Evolutionary conservation across 129 eudicot genomes (phyloP).

Genomic region (Saussurea involucrata): DNA sequence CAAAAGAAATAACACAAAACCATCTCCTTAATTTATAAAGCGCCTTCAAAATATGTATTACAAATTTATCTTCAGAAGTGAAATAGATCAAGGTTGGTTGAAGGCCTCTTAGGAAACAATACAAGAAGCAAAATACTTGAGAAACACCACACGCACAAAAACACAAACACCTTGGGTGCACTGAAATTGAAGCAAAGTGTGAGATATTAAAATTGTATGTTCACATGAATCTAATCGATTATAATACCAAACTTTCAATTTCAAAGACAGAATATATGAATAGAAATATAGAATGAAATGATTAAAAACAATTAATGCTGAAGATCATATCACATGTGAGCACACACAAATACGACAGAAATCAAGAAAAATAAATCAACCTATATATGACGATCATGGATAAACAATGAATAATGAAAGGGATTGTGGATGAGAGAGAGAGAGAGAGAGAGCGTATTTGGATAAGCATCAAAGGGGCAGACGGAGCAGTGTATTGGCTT

Average conservation of each 20-base stretch:
- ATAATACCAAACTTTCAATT: background rate
- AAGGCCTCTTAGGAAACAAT: background rate
- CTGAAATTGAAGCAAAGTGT: background rate
- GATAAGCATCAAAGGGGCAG: conserved; percentile 46
- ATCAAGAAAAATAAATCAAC: conserved; percentile 1
- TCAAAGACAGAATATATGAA: background rate
- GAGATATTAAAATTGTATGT: background rate
- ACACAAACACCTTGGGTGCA: conserved; percentile 1
- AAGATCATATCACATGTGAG: conserved; percentile 23
- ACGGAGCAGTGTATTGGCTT: conserved; percentile 27
- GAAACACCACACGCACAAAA: background rate
- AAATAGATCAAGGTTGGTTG: background rate
- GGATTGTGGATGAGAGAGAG: conserved; percentile 20
- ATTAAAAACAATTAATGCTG: background rate
- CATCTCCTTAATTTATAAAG: too few species aligned
- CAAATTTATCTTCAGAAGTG: background rate
- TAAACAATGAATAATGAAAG: conserved; percentile 16
- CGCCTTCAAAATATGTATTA: too few species aligned
- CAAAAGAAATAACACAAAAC: too few species aligned
- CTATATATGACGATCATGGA: background rate
- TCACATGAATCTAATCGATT: background rate
- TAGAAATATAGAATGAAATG: background rate
- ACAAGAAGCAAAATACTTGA: background rate
- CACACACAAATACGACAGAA: conserved; percentile 19
- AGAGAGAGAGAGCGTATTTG: conserved; percentile 29